Percentiles rank a stretch among this genome's conserved stretches.
Conservation (phyloP, 2,329 filamentous ascomycete species). For the Xylariaceae sp. region DNA sequence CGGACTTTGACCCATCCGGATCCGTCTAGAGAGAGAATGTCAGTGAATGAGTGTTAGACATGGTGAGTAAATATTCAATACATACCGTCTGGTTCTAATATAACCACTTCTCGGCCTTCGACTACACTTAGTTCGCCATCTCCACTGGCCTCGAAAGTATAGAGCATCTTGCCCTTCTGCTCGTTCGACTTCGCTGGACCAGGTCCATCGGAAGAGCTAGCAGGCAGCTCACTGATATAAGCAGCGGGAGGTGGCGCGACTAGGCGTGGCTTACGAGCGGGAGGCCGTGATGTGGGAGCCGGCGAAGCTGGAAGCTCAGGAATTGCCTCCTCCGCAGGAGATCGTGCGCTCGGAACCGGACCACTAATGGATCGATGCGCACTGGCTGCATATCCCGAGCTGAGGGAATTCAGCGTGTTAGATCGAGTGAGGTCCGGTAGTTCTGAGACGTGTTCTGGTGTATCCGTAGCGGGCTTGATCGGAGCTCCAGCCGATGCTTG, state of each 20-base stretch:
- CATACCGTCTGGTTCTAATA: conserved; percentile 86
- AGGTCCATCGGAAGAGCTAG: conserved; percentile 43
- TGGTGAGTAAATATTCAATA: conserved; percentile 20
- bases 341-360: conserved; percentile 36
- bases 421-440: conserved; percentile 66
- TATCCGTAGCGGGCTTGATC: conserved; percentile 44
- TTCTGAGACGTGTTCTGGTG: conserved; percentile 51
- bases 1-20: conserved; percentile 87
- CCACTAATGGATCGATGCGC: conserved; percentile 71
- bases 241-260: conserved; percentile 81
- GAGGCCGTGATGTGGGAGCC: conserved; percentile 36
- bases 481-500: conserved; percentile 70
- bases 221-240: conserved; percentile 66
- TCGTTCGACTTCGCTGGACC: conserved; percentile 38
- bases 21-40: conserved; percentile 56
- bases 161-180: conserved; percentile 82
- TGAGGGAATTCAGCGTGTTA: conserved; percentile 86
- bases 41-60: conserved; percentile 29
- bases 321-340: conserved; percentile 47
- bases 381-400: conserved; percentile 79
- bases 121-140: conserved; percentile 76
- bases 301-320: conserved; percentile 38
- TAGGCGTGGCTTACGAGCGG: conserved; percentile 62
- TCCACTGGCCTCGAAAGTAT: conserved; percentile 73
- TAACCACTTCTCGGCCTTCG: conserved; percentile 70